Base-by-base conservation (phyloP, 306 rosid species). In the Amphicarpaea edgeworthii region DNA sequence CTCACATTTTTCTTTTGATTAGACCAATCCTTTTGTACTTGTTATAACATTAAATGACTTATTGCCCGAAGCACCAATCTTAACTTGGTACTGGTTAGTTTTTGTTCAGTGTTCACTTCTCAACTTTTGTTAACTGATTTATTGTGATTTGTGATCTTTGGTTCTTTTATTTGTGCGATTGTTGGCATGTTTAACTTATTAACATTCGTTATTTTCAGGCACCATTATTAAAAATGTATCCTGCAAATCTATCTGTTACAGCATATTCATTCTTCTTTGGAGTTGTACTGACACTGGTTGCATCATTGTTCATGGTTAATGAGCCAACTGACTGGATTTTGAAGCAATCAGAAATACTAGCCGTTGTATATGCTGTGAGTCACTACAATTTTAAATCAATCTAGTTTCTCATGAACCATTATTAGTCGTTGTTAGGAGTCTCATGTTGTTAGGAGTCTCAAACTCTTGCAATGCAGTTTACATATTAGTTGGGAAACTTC, bases 361-460 rank as follows among this genome's bases (percentile, higher is more conserved):
- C 98, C 2, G 89, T 92, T 78, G 70, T 89, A 57, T 95, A 95
- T 78, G 92, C 92, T 79, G 98, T 92, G 86, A 86, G 93, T 85
- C 23, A 16, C 86, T 81, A 12, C 32, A 16, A 72, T 46, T 58
- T 47, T 47, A 46, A 77, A 34, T 77, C 15, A n/a, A 43, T 63
- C 24, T 76, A 19, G 55, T 19, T 12, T 68, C 32, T 60, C 70
- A 7, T 34, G 30, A 76, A 12, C 15, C 12, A n/a, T 20, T 42
- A 21, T 81, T 58, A 11, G 50, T 61, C 34, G 49, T 41, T 68
- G 12, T n/a, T n/a, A n/a, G n/a, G n/a, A n/a, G n/a, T n/a, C n/a
- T n/a, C n/a, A n/a, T n/a, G n/a, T n/a, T n/a, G n/a, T n/a, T n/a
- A n/a, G n/a, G n/a, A n/a, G n/a, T n/a, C n/a, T n/a, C n/a, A n/a